Evolutionary conservation across 1,139 yeast genomes (phyloP), one percentile per base, ranked within the genome.

Genomic region (Kodamaea anthophila): DNA sequence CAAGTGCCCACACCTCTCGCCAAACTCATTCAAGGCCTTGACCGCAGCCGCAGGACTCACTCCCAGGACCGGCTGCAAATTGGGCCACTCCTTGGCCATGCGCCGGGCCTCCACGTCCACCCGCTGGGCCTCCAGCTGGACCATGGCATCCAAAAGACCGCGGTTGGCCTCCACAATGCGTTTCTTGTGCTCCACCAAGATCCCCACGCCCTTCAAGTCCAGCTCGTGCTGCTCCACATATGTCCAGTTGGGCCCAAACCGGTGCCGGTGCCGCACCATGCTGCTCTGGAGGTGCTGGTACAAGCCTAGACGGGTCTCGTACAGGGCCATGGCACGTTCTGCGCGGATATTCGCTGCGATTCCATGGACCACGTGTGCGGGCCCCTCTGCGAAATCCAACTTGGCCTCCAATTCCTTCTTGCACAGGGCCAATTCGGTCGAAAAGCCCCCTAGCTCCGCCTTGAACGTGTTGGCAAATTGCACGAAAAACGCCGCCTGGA

Each of bases 141-240:
- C 51, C 24, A 61, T 66, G 3, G 70, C 54, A 1, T 56, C 40
- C 13, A 78, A 54, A 0, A 61, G 46, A 10, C 64, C 74, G 12
- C 46, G 41, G 34, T 76, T 70, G 1, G 60, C 58, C 5, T 61
- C 53, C n/a, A 83, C 55, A 5, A 60, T 43, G 2, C 41, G 39
- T 4, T 51, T 44, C 39, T 71, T 71, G 20, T 54, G 52, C 0
- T 43, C 44, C 16, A 75, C 39, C 3, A 78, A 51, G 13, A 72
- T 65, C 1, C 47, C 40, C 7, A 83, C 49, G 5, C 73, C 60
- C 1, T 61, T 49, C 35, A 69, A 49, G 31, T 72, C 74, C 34
- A 60, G 65, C 15, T 74, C 78, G 2, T 85, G 42, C 41, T 83
- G 93, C 27, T 82, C 93, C 24, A 63, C 60, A 46, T 60, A 73